Conservation (phyloP, 2,329 filamentous ascomycete genomes). For the Amauroascus niger region DNA sequence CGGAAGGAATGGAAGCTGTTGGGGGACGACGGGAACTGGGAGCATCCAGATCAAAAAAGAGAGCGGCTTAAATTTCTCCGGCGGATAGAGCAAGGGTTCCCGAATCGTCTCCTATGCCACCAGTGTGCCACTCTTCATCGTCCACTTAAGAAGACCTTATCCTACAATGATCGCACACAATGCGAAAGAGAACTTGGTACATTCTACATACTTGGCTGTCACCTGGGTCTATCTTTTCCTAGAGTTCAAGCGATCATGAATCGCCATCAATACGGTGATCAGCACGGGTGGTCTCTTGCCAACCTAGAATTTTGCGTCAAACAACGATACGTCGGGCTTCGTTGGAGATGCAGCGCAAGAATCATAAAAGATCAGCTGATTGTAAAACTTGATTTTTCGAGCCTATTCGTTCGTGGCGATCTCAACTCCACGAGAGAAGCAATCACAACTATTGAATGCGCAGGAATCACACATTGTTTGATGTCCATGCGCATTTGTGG, state of each 20-base stretch:
- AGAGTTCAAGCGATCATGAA: conserved; percentile 1
- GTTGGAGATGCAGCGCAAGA: neutral
- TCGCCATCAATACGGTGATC: conserved; percentile 5
- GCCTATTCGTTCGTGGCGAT: neutral
- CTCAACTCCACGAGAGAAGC: neutral
- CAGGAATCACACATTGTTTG: no score
- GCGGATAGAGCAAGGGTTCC: conserved; percentile 1
- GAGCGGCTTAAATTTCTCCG: conserved; percentile 4
- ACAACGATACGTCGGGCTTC: neutral
- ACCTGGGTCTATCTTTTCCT: neutral
- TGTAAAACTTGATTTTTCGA: conserved; percentile 1
- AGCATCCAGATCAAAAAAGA: neutral
- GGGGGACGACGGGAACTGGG: no score
- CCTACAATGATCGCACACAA: neutral
- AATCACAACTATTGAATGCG: neutral
- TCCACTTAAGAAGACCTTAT: neutral
- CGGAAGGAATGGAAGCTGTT: neutral
- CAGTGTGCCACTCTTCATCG: conserved; percentile 1
- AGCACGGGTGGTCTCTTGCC: neutral
- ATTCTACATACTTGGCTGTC: neutral
- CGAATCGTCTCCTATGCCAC: conserved; percentile 3
- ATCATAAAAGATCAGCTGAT: conserved; percentile 3
- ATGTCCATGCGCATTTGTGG: neutral
- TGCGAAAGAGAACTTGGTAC: neutral
- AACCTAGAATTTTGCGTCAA: neutral